Conservation (phyloP, 768 basidiomycete species). For the Termitomyces sp. region DNA sequence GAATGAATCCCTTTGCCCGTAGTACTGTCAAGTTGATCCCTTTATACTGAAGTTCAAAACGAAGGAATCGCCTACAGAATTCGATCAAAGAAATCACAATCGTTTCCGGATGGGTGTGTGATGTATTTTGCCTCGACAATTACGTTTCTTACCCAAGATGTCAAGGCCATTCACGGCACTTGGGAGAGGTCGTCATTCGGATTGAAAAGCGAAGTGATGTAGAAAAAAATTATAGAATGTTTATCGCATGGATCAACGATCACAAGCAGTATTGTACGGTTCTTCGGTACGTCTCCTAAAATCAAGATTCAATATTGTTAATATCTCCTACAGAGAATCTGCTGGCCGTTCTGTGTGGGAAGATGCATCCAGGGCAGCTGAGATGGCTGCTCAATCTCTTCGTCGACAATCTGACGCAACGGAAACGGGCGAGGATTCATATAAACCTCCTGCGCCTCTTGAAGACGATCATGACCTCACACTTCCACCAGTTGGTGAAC, state of each 20-base stretch:
- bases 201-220: conserved; percentile 13
- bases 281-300: conserved; percentile 6
- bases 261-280: neutral
- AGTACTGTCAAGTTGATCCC: conserved; percentile 3
- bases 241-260: conserved; percentile 12
- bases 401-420: neutral
- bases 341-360: conserved; percentile 11
- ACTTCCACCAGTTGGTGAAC: conserved; percentile 8
- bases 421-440: neutral
- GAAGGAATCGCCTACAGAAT: neutral
- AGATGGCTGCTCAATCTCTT: neutral
- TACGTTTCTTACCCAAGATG: neutral
- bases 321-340: neutral
- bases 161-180: conserved; percentile 8
- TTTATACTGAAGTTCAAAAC: conserved; percentile 1
- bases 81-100: neutral
- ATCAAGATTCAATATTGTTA: neutral
- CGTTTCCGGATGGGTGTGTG: conserved; percentile 10
- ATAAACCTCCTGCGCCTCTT: conserved; percentile 6
- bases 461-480: conserved; percentile 9
- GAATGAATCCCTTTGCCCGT: neutral
- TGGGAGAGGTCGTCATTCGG: conserved; percentile 19
- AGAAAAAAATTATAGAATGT: neutral
- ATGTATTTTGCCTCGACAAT: neutral
- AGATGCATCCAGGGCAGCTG: neutral